Percentiles rank a stretch among this genome's conserved stretches.
These are phyloP conservation scores for Penicillium freii DNA, from an alignment of 2,329 filamentous ascomycete species.

Conservation along the genomic window DNA sequence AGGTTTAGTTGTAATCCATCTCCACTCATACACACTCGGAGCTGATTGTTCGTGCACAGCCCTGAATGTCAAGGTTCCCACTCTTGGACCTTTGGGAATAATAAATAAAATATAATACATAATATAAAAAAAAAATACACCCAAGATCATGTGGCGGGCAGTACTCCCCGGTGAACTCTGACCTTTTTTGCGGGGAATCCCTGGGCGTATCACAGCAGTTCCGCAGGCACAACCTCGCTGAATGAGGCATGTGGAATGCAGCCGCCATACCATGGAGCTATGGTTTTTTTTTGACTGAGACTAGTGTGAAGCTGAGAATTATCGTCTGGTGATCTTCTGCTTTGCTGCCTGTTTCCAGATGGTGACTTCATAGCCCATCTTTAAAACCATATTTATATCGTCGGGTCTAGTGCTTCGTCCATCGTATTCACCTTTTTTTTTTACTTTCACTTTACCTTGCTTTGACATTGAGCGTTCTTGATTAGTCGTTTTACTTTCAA, in stretches of 20 bases:
- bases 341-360: conserved; percentile 14
- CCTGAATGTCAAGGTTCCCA: not conserved
- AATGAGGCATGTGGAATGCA: conserved; percentile 25
- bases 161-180: conserved; percentile 14
- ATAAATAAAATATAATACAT: not conserved
- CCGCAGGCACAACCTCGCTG: conserved; percentile 13
- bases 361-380: conserved; percentile 15
- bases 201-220: conserved; percentile 27
- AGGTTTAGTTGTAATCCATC: conserved; percentile 3
- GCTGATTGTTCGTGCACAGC: conserved; percentile 12
- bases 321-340: conserved; percentile 22
- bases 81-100: not conserved
- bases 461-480: not conserved
- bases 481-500: conserved; percentile 2
- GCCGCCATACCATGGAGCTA: conserved; percentile 13
- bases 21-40: conserved; percentile 6
- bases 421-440: not conserved
- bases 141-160: conserved; percentile 22
- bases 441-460: not conserved
- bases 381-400: conserved; percentile 20
- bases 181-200: conserved; percentile 28
- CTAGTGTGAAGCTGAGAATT: conserved; percentile 12
- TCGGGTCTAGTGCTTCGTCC: not conserved
- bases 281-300: conserved; percentile 14
- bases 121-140: not conserved